Conservation (phyloP, 495 filamentous ascomycete species). For the Trichodelitschia bisporula region DNA sequence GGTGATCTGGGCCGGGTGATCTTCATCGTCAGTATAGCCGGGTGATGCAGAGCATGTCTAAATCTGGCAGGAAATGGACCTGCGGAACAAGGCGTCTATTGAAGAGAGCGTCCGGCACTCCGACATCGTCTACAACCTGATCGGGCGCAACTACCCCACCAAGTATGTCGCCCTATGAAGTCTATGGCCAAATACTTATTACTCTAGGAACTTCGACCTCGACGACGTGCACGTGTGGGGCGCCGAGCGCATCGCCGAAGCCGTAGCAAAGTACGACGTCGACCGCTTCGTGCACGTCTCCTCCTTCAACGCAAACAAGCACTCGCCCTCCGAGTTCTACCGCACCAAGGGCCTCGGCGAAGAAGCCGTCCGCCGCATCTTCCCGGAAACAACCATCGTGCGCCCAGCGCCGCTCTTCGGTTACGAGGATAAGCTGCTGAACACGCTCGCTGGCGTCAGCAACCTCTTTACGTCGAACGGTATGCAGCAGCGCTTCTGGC, state of each 20-base stretch:
- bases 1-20: constrained; percentile 78
- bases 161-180: constrained; percentile 34
- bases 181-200: background rate
- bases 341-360: constrained; percentile 74
- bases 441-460: constrained; percentile 49
- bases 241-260: constrained; percentile 81
- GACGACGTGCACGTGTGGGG: constrained; percentile 90
- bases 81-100: constrained; percentile 85
- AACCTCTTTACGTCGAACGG: constrained; percentile 78
- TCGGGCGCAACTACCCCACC: constrained; percentile 83
- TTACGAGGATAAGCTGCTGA: constrained; percentile 77
- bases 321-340: constrained; percentile 69
- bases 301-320: constrained; percentile 65
- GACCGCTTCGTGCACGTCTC: constrained; percentile 96
- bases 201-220: constrained; percentile 63
- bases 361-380: constrained; percentile 64
- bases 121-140: constrained; percentile 88
- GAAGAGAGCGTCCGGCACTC: constrained; percentile 93
- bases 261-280: constrained; percentile 93
- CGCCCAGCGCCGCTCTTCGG: constrained; percentile 85
- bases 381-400: constrained; percentile 95
- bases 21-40: constrained; percentile 37
- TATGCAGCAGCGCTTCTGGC: constrained; percentile 77
- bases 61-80: constrained; percentile 50
- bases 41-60: background rate